Percentiles rank a stretch among this genome's conserved stretches.
Conservation (phyloP, 345 rosid genomes). For the Aquilaria sinensis region DNA sequence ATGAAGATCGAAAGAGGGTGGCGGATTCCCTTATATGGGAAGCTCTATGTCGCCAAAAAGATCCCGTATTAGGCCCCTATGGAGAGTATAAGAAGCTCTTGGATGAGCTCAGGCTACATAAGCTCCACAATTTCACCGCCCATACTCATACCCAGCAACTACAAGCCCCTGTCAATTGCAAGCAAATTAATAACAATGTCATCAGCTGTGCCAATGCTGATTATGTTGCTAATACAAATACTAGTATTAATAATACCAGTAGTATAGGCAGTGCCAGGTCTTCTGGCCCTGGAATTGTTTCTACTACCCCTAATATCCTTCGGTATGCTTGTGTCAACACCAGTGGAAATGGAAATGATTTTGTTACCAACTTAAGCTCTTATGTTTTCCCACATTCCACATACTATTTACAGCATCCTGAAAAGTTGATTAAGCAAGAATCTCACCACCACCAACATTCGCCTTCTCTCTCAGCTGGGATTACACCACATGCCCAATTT, state of each 20-base stretch:
- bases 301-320: no score
- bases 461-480: no score
- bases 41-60: slow-evolving; percentile 58
- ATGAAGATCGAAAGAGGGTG: slow-evolving; percentile 36
- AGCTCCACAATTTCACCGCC: slow-evolving; percentile 11
- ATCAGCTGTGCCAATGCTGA: background rate
- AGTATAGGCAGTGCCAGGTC: background rate
- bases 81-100: slow-evolving; percentile 49
- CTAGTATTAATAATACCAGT: background rate
- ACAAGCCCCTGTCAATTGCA: slow-evolving; percentile 1
- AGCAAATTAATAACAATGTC: slow-evolving; percentile 8
- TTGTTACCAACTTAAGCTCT: slow-evolving; percentile 15
- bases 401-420: slow-evolving; percentile 4
- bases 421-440: background rate
- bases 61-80: slow-evolving; percentile 52
- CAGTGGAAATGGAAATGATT: slow-evolving; percentile 11
- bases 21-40: slow-evolving; percentile 82
- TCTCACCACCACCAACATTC: background rate
- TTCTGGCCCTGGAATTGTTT: background rate
- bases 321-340: no score
- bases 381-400: slow-evolving; percentile 18
- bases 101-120: slow-evolving; percentile 50
- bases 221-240: slow-evolving; percentile 1
- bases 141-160: no score
- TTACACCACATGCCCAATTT: background rate